Conservation (phyloP, 2,329 filamentous ascomycete genomes). For the Daldinia eschscholtzii region DNA sequence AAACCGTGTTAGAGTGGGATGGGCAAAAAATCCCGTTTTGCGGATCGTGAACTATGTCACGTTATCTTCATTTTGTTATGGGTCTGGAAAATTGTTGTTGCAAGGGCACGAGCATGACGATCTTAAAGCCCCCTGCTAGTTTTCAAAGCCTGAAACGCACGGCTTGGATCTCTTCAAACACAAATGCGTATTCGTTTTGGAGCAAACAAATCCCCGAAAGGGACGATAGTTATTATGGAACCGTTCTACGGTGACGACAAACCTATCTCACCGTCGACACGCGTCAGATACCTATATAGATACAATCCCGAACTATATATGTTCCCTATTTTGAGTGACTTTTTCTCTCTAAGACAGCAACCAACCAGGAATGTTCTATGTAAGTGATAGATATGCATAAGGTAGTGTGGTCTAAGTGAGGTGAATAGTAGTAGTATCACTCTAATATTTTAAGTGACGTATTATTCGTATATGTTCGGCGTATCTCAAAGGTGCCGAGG, state of each 20-base stretch:
- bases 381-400: background rate
- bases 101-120: background rate
- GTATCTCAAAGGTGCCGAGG: too few species aligned
- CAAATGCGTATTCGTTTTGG: background rate
- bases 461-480: too few species aligned
- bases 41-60: constrained; percentile 35
- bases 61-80: constrained; percentile 27
- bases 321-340: background rate
- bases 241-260: constrained; percentile 1
- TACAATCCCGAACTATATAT: background rate
- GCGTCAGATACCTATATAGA: background rate
- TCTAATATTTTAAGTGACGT: too few species aligned
- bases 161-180: background rate
- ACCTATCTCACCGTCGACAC: background rate
- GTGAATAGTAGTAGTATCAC: too few species aligned
- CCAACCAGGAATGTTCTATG: background rate
- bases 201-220: background rate
- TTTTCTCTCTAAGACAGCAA: background rate
- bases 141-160: constrained; percentile 1
- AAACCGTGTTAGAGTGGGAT: constrained; percentile 10
- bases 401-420: background rate
- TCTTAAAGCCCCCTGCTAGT: background rate
- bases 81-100: constrained; percentile 12
- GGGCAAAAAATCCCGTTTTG: constrained; percentile 17
- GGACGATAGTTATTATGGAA: background rate